A percentile compares a stretch with the other conserved stretches of the same genome.
phyloP scores from a whole-genome alignment of 331 rosid genomes.

The Pyrus hybrid region DNA sequence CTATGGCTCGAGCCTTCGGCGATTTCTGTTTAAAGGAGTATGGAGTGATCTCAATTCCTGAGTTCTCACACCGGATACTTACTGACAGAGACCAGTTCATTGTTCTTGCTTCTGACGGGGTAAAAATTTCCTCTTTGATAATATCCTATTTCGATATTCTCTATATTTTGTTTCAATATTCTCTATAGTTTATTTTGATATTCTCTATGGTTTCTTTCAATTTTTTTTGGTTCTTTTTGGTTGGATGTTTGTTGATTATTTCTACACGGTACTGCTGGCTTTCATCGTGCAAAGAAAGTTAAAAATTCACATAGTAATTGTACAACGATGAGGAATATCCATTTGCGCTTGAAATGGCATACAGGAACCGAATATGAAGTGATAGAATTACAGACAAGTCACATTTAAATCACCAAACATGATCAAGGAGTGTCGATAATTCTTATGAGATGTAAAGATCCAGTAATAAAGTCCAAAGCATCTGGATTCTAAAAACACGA shows the following conservation, averaged over 20 bases:
- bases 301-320: background rate
- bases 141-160: background rate
- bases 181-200: no score
- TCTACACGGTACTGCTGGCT: background rate
- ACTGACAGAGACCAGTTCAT: slow-evolving; percentile 79
- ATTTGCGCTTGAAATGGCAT: background rate
- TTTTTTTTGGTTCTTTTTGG: background rate
- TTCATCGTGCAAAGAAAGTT: background rate
- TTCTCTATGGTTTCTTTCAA: no score
- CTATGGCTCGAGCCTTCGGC: slow-evolving; percentile 99
- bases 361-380: background rate
- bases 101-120: slow-evolving; percentile 97
- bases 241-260: background rate
- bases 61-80: slow-evolving; percentile 60
- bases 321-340: background rate
- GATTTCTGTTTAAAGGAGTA: slow-evolving; percentile 96
- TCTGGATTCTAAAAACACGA: background rate
- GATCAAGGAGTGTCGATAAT: background rate
- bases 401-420: background rate
- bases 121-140: slow-evolving; percentile 18
- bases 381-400: background rate
- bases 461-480: background rate
- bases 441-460: background rate
- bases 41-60: slow-evolving; percentile 91
- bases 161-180: background rate